Evolutionary conservation across 106 monocot species (phyloP).

Genomic region (Triglochin maritima): DNA sequence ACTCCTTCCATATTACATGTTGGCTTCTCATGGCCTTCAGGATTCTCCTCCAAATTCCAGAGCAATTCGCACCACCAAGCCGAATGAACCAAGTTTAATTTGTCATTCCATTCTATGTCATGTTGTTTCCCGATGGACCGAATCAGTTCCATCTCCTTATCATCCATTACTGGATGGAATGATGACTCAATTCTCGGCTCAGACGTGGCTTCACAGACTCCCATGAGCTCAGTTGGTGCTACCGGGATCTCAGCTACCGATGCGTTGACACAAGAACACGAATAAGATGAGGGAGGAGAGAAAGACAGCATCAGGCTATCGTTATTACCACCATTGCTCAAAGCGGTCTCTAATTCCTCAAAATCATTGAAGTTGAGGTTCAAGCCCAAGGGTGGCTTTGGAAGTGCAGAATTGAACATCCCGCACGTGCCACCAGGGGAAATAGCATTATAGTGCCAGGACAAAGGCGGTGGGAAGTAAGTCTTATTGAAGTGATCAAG

Average conservation of each 20-base stretch:
- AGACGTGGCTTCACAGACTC: not conserved
- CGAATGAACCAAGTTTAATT: conserved; percentile 45
- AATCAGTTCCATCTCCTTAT: conserved; percentile 73
- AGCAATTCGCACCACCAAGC: conserved; percentile 86
- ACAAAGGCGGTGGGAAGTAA: conserved; percentile 4
- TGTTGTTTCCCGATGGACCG: conserved; percentile 57
- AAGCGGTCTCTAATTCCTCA: conserved; percentile 23
- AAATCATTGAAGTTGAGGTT: conserved; percentile 63
- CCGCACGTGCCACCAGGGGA: conserved; percentile 15
- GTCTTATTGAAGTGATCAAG: conserved; percentile 16
- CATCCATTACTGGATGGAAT: conserved; percentile 71
- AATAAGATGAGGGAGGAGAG: conserved; percentile 13
- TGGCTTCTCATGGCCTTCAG: not conserved
- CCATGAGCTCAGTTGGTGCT: not conserved
- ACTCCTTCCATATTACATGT: not conserved
- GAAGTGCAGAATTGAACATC: conserved; percentile 27
- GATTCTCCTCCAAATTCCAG: conserved; percentile 21
- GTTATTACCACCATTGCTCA: not conserved
- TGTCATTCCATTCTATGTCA: conserved; percentile 86
- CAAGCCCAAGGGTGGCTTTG: conserved; percentile 52
- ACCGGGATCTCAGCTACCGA: not conserved
- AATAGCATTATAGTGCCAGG: conserved; percentile 17
- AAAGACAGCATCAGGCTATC: no score
- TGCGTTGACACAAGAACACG: conserved; percentile 12
- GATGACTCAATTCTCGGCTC: not conserved